Evolutionary conservation across 306 rosid genomes (phyloP), one percentile per base, ranked within the genome.

Genomic region (Prinsepia uniflora): DNA sequence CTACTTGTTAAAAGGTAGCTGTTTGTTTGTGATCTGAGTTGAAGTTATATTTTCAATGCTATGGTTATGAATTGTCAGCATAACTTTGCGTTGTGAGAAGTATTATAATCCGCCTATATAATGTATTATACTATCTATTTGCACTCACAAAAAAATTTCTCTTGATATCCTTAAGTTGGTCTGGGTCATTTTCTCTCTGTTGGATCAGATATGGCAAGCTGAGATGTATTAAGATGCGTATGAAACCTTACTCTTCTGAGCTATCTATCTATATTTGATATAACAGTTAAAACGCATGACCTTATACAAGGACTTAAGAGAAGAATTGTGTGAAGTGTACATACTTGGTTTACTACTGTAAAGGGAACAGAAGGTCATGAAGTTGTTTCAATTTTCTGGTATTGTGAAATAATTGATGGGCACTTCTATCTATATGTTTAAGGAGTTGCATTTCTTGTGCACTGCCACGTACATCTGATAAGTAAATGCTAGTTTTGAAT

Each of bases 21-120:
- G 68, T 77, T 39, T 7, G 5, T 68, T 13, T 53, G 10, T 40
- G 63, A 34, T 59, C 64, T 66, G 47, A 11, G 44, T 56, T 68
- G 3, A 30, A 30, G 22, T 14, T 40, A 58, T 40, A 10, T 11
- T 49, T 47, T 68, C 19, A 53, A 50, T 61, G 70, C 19, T 8
- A 6, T 60, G 61, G 44, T 2, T 13, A 17, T 6, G 0, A 7
- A 13, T 8, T 17, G 56, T 52, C 2, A 52, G 42, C 11, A 13
- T 10, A 52, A 11, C 39, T 1, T 36, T 40, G 49, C 48, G 11
- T 50, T 20, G 6, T 5, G 0, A 52, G 9, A 67, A 39, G 6
- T 0, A 14, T 17, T 67, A 50, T 49, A 30, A 30, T 30, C 36
- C 4, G 36, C 17, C 17, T 68, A 11, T 7, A 24, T 52, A 17